These are phyloP conservation scores for Castanea sativa DNA, from an alignment of 306 rosid species.

Conservation along the genomic window DNA sequence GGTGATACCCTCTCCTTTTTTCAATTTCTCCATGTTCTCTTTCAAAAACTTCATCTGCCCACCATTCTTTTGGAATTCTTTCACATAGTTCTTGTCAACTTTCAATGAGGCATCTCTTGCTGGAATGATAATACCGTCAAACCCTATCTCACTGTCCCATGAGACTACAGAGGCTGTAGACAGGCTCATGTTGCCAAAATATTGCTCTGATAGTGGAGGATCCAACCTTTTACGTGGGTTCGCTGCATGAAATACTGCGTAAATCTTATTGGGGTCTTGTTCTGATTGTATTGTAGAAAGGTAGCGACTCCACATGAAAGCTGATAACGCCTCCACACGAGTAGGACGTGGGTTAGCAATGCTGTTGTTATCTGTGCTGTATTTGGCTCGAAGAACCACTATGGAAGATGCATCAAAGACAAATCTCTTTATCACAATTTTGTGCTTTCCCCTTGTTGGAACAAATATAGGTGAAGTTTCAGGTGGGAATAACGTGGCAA, in stretches of 20 bases:
- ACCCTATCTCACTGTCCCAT: neutral
- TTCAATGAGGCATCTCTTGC: neutral
- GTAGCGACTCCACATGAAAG: slow-evolving; percentile 11
- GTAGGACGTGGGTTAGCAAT: neutral
- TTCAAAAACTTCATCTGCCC: neutral
- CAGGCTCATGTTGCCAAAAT: slow-evolving; percentile 1
- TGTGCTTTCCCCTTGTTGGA: neutral
- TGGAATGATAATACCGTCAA: neutral
- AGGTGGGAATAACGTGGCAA: slow-evolving; percentile 11
- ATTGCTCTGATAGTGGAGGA: neutral
- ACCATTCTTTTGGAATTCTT: neutral
- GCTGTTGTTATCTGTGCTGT: neutral
- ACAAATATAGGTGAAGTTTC: neutral
- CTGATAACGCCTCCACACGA: neutral
- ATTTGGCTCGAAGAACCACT: neutral
- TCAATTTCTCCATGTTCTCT: neutral
- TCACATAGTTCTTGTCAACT: neutral
- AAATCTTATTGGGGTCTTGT: neutral
- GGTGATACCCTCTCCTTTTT: neutral
- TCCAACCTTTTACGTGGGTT: slow-evolving; percentile 3
- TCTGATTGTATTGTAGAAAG: neutral
- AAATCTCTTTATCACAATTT: slow-evolving; percentile 10
- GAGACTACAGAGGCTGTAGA: neutral
- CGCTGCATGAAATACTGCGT: neutral
- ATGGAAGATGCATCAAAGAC: slow-evolving; percentile 5